Base-by-base conservation (phyloP, 208 protist species). In the Acanthamoeba culbertsoni region DNA sequence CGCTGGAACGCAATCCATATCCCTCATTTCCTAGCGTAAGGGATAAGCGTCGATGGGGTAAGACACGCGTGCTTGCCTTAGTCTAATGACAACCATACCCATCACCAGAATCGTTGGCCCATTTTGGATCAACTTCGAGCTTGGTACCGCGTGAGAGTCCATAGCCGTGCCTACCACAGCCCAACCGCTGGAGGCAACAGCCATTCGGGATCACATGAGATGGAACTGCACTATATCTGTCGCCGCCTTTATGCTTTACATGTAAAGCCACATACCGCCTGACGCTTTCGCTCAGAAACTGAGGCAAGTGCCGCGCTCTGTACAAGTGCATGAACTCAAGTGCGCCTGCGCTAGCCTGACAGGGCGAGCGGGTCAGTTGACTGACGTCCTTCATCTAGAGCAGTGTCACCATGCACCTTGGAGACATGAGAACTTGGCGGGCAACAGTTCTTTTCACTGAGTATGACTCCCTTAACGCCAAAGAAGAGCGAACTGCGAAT, bases 31-130 rank as follows among this genome's bases (percentile, higher is more conserved):
- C 77, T 86, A 42, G 2, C 10, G 71, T 2, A 33, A 57, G 12
- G 23, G 43, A 57, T 86, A 3, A 57, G 16, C 14, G 45, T 28
- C 14, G 16, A 86, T 2, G 33, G 33, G 8, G 53, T 16, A 26
- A 59, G 53, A 20, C n/a, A n/a, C 18, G 2, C 3, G 16, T 14
- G 4, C 31, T 14, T 42, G 40, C 6, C 28, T 4, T 14, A 37
- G 20, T 33, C 8, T 4, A 51, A 16, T 1, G 73, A 86, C n/a
- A 31, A 23, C 2, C 77, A 31, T 42, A 86, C 77, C 77, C 0
- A 86, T 26, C 43, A 86, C 77, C 77, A 86, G 51, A 86, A 86
- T 59, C 45, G 77, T 63, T 1, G 77, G 77, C 14, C 28, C 77
- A 37, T 18, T 26, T 23, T 48, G 37, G 1, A 18, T 42, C 28